These are phyloP conservation scores for Aspergillus egyptiacus DNA, from an alignment of 495 filamentous ascomycete species.

Conservation along the genomic window DNA sequence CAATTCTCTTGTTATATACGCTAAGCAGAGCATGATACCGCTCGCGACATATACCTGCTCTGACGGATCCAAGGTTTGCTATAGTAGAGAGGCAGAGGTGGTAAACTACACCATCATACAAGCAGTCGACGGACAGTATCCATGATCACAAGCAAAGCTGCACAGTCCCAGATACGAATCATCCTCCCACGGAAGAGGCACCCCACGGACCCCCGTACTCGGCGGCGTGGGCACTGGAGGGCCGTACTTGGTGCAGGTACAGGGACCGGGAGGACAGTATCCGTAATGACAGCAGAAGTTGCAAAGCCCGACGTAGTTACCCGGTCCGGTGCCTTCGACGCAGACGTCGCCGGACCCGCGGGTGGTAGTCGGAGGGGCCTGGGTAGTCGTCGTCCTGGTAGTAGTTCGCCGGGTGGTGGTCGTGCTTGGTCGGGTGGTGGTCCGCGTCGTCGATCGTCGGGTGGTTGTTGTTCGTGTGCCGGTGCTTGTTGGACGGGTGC, in stretches of 20 bases:
- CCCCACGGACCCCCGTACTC: slow-evolving; percentile 21
- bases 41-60: no score
- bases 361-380: slow-evolving; percentile 8
- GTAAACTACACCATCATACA: slow-evolving; percentile 18
- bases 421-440: slow-evolving; percentile 11
- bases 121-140: slow-evolving; percentile 37
- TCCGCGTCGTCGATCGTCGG: slow-evolving; percentile 7
- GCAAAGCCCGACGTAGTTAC: slow-evolving; percentile 40
- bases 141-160: slow-evolving; percentile 36
- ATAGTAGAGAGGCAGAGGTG: no score
- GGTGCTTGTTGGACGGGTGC: slow-evolving; percentile 9
- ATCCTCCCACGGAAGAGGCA: slow-evolving; percentile 26
- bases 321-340: slow-evolving; percentile 31
- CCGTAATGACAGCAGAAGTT: slow-evolving; percentile 34
- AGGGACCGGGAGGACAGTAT: slow-evolving; percentile 37
- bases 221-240: slow-evolving; percentile 22
- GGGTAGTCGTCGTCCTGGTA: slow-evolving; percentile 6
- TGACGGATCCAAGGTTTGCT: no score
- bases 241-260: slow-evolving; percentile 34
- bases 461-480: slow-evolving; percentile 4
- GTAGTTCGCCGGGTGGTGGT: no score
- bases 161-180: slow-evolving; percentile 38
- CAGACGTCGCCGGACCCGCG: slow-evolving; percentile 15
- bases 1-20: no score
- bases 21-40: no score